Base-by-base conservation (phyloP, 305 asterid species). In the Fraxinus angustifolia region DNA sequence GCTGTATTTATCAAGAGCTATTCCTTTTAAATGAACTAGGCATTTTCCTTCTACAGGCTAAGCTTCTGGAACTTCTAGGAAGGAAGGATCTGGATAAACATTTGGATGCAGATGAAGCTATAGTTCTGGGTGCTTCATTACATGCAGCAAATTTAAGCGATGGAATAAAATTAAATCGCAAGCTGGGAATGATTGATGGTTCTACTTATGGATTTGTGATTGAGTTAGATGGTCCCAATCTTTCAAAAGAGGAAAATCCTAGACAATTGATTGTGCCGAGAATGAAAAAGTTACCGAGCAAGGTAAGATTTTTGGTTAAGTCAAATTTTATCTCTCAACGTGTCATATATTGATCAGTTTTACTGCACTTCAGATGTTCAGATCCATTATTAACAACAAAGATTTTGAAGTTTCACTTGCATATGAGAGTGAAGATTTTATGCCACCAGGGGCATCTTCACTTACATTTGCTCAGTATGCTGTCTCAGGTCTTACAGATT, bases 81-180 rank as follows among this genome's bases (percentile, higher is more conserved):
- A 93, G 92, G 91, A 91, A 93, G 85, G 97, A 93, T 70, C 87
- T 96, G 90, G 98, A 93, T 90, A 96, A 84, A 83, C 99, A 96
- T 87, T 92, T 96, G 72, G 99, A 96, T 74, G 96, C 99, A 48
- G 98, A 96, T 83, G 99, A 96, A 89, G 99, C 99, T 79, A 92
- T 85, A 84, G 98, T 90, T 81, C 88, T 94, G 70, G 99, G 99
- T 78, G 98, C 98, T 87, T 93, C 99, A 31, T 87, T 96, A 79
- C 97, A 91, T 87, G 97, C 98, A 85, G 98, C 99, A 82, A 96
- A 96, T 87, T 87, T 96, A 87, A 96, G 99, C 84, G 99, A 96
- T 83, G 99, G 99, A 73, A 96, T 96, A 84, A 96, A 94, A 88
- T 89, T 96, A 81, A 96, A 96, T 83, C 99, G 99, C 81, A 94